A percentile compares a stretch with the other conserved stretches of the same genome.
Evolutionary conservation across 768 basidiomycete genomes (phyloP).

Genomic region (Agrocybe chaxingu): DNA sequence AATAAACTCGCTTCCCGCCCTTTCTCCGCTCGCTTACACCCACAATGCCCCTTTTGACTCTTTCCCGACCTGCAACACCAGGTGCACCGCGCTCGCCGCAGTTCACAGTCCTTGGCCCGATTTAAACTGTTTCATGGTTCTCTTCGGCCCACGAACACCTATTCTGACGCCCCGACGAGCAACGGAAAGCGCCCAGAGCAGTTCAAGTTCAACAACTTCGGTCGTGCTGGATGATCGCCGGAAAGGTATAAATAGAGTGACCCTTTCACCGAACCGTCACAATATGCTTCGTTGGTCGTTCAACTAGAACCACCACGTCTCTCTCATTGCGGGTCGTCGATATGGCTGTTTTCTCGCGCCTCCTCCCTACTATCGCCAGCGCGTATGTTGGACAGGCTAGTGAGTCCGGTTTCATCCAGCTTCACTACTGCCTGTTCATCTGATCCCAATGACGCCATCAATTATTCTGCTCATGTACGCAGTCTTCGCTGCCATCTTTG

Average conservation of each 20-base stretch:
- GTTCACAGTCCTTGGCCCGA: too few relatives aligned
- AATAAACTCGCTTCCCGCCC: constrained; percentile 12
- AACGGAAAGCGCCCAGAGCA: too few relatives aligned
- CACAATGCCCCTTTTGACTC: not conserved
- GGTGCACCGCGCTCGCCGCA: too few relatives aligned
- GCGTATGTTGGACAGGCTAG: constrained; percentile 52
- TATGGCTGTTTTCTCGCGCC: constrained; percentile 51
- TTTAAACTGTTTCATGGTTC: too few relatives aligned
- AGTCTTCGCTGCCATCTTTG: constrained; percentile 59
- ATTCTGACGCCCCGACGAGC: too few relatives aligned
- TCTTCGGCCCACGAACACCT: too few relatives aligned
- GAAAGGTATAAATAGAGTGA: constrained; percentile 4
- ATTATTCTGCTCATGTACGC: not conserved
- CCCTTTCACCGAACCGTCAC: too few relatives aligned
- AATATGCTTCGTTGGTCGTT: too few relatives aligned
- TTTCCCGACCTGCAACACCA: not conserved
- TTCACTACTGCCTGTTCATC: not conserved
- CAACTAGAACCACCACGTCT: not conserved
- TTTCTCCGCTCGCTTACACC: constrained; percentile 2
- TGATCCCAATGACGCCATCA: not conserved
- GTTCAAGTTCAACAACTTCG: too few relatives aligned
- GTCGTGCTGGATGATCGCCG: not conserved
- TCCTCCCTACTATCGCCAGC: constrained; percentile 45
- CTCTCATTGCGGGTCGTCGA: not conserved
- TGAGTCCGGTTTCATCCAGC: constrained; percentile 17